A percentile compares a stretch with the other conserved stretches of the same genome.
Evolutionary conservation across 495 filamentous ascomycete genomes (phyloP).

Genomic region (Clohesyomyces aquaticus): DNA sequence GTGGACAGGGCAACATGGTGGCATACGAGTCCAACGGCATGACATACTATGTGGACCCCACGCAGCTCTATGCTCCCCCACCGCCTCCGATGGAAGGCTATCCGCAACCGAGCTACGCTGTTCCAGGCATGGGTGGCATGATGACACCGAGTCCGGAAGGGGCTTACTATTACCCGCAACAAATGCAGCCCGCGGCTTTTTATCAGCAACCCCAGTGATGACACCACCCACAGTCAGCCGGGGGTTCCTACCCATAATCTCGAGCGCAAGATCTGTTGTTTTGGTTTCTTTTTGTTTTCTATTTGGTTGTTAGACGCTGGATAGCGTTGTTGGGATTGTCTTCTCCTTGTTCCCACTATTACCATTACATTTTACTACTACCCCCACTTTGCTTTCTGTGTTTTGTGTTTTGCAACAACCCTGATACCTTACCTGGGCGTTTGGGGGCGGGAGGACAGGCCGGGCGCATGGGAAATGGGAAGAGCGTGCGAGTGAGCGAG

Average conservation of each 20-base stretch:
- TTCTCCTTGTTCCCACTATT: conserved; percentile 4
- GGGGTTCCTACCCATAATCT: neutral
- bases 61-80: conserved; percentile 59
- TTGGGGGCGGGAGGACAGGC: too few relatives aligned
- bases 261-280: neutral
- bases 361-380: too few relatives aligned
- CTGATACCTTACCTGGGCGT: too few relatives aligned
- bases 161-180: conserved; percentile 72
- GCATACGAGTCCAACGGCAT: conserved; percentile 93
- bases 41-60: conserved; percentile 89
- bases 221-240: neutral
- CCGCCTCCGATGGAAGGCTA: conserved; percentile 55
- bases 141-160: conserved; percentile 69
- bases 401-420: too few relatives aligned
- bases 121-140: conserved; percentile 75
- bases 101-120: conserved; percentile 55
- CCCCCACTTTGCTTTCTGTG: too few relatives aligned
- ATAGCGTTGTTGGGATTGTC: conserved; percentile 3
- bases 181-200: conserved; percentile 24
- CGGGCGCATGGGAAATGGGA: too few relatives aligned
- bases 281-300: neutral
- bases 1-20: conserved; percentile 67
- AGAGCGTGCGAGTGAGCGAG: too few relatives aligned
- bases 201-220: conserved; percentile 25
- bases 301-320: conserved; percentile 1